phyloP scores from a whole-genome alignment of 1,284 basidiomycete species.

The Pseudozyma hubeiensis region DNA sequence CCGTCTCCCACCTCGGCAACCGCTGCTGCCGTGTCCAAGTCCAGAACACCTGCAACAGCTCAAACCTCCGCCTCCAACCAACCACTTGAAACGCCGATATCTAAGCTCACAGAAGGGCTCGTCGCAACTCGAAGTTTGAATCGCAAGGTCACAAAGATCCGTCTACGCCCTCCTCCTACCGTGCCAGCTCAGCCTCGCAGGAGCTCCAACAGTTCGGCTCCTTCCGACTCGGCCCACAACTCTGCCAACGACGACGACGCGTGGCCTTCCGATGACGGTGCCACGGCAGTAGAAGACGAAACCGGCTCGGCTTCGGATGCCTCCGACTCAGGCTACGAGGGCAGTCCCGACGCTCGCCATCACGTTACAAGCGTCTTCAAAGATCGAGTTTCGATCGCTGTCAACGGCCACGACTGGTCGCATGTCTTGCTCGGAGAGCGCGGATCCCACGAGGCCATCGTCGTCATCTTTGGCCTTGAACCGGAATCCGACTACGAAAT shows the following conservation, averaged over 20 bases:
- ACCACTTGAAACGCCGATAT: constrained; percentile 31
- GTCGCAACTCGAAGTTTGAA: constrained; percentile 54
- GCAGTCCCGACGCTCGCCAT: constrained; percentile 19
- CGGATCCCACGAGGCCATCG: constrained; percentile 58
- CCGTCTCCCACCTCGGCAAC: constrained; percentile 35
- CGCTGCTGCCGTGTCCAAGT: constrained; percentile 22
- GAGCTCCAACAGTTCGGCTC: constrained; percentile 40
- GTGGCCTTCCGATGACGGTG: constrained; percentile 53
- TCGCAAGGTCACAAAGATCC: constrained; percentile 55
- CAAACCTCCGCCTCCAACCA: constrained; percentile 5
- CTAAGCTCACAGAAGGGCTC: constrained; percentile 48
- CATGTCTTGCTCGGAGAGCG: constrained; percentile 59
- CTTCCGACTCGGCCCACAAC: constrained; percentile 38
- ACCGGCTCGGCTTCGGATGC: constrained; percentile 45
- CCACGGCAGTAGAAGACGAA: constrained; percentile 54
- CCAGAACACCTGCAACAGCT: constrained; percentile 6
- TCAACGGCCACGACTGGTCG: constrained; percentile 58
- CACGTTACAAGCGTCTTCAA: constrained; percentile 51
- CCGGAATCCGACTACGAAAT: constrained; percentile 56
- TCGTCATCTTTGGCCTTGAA: constrained; percentile 61
- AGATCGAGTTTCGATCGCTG: constrained; percentile 48
- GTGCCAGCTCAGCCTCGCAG: constrained; percentile 37
- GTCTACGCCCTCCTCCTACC: constrained; percentile 37
- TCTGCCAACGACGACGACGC: constrained; percentile 48
- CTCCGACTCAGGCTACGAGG: constrained; percentile 49